Conservation (phyloP, 805 yeast genomes). For the Cyberlindnera meyerae region DNA sequence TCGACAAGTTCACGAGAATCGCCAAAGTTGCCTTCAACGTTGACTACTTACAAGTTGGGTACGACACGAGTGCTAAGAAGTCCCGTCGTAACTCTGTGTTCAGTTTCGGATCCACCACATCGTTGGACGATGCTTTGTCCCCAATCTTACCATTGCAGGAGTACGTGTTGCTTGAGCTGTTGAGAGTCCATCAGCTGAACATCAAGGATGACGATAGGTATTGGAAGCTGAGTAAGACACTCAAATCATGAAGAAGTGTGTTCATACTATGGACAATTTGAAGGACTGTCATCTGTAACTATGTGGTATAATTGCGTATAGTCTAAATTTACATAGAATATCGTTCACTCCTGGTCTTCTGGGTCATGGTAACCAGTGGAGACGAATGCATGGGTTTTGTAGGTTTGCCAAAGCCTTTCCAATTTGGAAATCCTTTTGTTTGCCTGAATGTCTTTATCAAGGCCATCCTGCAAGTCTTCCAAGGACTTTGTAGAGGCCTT, state of each 20-base stretch:
- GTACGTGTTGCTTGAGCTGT: constrained; percentile 58
- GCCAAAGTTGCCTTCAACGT: constrained; percentile 62
- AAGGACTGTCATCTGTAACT: neutral
- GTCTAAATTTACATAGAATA: neutral
- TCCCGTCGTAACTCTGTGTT: constrained; percentile 25
- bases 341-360: constrained; percentile 1
- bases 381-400: constrained; percentile 55
- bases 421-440: constrained; percentile 17
- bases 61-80: constrained; percentile 29
- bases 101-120: constrained; percentile 19
- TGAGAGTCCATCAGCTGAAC: constrained; percentile 64
- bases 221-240: constrained; percentile 60
- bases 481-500: constrained; percentile 5
- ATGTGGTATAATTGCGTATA: neutral
- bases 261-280: neutral
- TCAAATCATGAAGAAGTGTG: constrained; percentile 13
- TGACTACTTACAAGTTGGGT: constrained; percentile 64
- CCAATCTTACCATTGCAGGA: constrained; percentile 38
- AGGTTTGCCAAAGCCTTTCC: constrained; percentile 52
- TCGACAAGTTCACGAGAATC: constrained; percentile 67
- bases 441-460: no score
- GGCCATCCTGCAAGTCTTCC: no score
- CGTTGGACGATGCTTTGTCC: constrained; percentile 25
- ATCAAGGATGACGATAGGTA: constrained; percentile 60
- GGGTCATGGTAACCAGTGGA: constrained; percentile 20